These are phyloP conservation scores for Lagenaria siceraria DNA, from an alignment of 306 rosid species.

Conservation along the genomic window DNA sequence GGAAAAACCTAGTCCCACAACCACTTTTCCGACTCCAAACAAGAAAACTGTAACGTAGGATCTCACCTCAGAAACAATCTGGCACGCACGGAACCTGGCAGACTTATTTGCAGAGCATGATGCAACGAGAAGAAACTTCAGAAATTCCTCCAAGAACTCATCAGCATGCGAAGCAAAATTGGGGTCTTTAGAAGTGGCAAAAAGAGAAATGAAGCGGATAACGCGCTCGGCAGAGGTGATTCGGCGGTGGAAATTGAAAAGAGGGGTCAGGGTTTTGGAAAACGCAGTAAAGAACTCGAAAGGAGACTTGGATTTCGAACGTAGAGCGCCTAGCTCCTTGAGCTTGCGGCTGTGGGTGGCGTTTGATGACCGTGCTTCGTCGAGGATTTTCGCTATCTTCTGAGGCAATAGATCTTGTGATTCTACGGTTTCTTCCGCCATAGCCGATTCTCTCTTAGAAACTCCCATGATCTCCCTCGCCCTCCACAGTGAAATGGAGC, in stretches of 20 bases:
- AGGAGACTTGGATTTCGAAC: conserved; percentile 33
- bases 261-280: conserved; percentile 45
- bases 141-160: conserved; percentile 51
- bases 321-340: conserved; percentile 63
- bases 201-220: conserved; percentile 56
- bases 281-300: conserved; percentile 54
- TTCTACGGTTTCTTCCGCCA: conserved; percentile 12
- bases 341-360: conserved; percentile 82
- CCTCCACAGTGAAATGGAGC: not conserved
- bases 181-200: conserved; percentile 28
- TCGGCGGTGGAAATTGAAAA: conserved; percentile 59
- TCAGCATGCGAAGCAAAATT: conserved; percentile 20
- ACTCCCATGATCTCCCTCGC: conserved; percentile 6
- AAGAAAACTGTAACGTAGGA: not conserved
- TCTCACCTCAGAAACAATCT: conserved; percentile 74
- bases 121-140: conserved; percentile 54
- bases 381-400: conserved; percentile 49
- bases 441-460: conserved; percentile 17
- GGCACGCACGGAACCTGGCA: conserved; percentile 74
- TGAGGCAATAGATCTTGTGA: conserved; percentile 22
- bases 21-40: not conserved
- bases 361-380: conserved; percentile 54
- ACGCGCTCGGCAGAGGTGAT: conserved; percentile 55
- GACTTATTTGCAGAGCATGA: conserved; percentile 40
- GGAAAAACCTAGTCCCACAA: not conserved